phyloP scores from a whole-genome alignment of 169 alveolate genomes.

The Babesia gibsoni region DNA sequence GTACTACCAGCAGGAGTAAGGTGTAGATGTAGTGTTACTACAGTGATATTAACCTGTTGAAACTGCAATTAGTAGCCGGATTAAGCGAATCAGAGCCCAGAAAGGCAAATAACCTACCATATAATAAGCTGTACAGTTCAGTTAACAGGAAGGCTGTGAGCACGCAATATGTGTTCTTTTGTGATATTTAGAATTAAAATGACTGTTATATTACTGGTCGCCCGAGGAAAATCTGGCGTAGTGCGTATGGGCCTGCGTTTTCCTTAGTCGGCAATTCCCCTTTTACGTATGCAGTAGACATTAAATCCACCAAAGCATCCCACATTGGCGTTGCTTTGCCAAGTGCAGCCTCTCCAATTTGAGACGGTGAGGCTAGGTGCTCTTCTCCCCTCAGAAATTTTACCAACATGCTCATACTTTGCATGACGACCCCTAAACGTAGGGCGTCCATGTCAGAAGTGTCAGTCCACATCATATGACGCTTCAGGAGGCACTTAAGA shows the following conservation, averaged over 20 bases:
- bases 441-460: not conserved
- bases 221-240: conserved; percentile 3
- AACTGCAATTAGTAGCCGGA: no score
- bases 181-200: no score
- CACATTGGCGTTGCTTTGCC: conserved; percentile 14
- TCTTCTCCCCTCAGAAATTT: not conserved
- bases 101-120: no score
- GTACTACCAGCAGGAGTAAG: conserved; percentile 30
- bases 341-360: not conserved
- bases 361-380: not conserved
- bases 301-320: conserved; percentile 4
- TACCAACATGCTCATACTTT: not conserved
- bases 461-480: not conserved
- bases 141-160: no score
- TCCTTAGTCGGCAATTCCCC: not conserved
- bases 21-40: no score
- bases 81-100: no score
- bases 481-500: not conserved
- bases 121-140: no score
- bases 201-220: not conserved
- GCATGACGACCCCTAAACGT: conserved; percentile 7
- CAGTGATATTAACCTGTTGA: no score
- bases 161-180: no score
- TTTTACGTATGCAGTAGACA: not conserved
- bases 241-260: not conserved